A percentile compares a stretch with the other conserved stretches of the same genome.
Evolutionary conservation across 2,329 filamentous ascomycete species (phyloP).

Genomic region (Hymenoscyphus linearis): DNA sequence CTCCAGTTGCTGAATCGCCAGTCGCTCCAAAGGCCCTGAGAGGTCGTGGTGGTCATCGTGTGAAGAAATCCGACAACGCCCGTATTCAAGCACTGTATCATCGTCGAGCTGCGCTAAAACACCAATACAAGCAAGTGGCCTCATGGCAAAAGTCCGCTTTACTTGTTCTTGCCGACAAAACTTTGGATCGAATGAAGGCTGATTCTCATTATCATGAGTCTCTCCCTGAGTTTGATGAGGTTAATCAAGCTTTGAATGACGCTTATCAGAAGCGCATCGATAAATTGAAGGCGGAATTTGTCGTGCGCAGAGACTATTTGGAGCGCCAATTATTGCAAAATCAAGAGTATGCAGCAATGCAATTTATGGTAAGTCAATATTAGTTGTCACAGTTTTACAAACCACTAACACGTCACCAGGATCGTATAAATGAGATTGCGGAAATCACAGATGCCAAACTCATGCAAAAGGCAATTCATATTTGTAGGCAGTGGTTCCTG

Average conservation of each 20-base stretch:
- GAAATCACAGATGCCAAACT: constrained; percentile 17
- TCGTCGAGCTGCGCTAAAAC: constrained; percentile 25
- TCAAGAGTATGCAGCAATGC: constrained; percentile 14
- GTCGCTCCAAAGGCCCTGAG: constrained; percentile 13
- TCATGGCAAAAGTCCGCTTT: constrained; percentile 23
- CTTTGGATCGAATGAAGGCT: constrained; percentile 19
- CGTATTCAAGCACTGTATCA: constrained; percentile 28
- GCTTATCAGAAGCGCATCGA: constrained; percentile 14
- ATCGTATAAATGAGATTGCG: constrained; percentile 17
- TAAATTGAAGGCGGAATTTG: constrained; percentile 11
- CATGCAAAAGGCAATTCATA: constrained; percentile 21
- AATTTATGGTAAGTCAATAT: constrained; percentile 21
- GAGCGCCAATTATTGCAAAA: constrained; percentile 11
- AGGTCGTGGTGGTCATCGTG: constrained; percentile 24
- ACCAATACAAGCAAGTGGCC: constrained; percentile 26
- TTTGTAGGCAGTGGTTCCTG: constrained; percentile 11
- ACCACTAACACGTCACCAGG: constrained; percentile 14
- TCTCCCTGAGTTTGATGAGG: constrained; percentile 26
- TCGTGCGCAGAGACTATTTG: constrained; percentile 12
- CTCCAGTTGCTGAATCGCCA: constrained; percentile 10
- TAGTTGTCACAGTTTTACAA: not conserved
- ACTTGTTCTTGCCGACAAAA: constrained; percentile 26
- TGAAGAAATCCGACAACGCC: constrained; percentile 26
- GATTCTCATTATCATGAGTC: constrained; percentile 26
- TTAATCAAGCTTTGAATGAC: constrained; percentile 19